Evolutionary conservation across 768 basidiomycete species (phyloP).

Genomic region (Kwoniella sp.): DNA sequence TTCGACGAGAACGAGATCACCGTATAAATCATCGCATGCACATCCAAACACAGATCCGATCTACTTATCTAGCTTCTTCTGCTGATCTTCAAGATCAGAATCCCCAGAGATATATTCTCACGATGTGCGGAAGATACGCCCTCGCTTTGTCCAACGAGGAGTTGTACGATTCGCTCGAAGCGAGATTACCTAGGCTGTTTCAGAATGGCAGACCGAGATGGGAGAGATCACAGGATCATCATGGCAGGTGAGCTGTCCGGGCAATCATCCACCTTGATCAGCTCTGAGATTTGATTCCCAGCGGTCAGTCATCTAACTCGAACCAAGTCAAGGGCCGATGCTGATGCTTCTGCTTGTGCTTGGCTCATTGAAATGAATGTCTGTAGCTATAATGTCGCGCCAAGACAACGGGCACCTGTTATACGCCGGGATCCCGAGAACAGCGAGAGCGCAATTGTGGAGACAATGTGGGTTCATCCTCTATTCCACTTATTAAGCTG

Average conservation of each 20-base stretch:
- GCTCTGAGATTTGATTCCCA: no score
- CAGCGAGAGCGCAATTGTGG: slow-evolving; percentile 61
- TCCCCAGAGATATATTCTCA: no score
- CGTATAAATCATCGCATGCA: no score
- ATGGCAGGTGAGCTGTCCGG: slow-evolving; percentile 40
- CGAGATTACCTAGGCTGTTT: slow-evolving; percentile 37
- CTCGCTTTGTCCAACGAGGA: slow-evolving; percentile 46
- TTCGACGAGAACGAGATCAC: no score
- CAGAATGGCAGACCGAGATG: slow-evolving; percentile 28
- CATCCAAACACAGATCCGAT: no score
- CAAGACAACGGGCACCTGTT: slow-evolving; percentile 75
- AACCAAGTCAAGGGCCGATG: no score
- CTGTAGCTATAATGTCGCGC: slow-evolving; percentile 78
- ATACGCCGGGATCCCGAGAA: slow-evolving; percentile 61
- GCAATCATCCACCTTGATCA: not conserved
- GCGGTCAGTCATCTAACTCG: no score
- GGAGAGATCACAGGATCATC: slow-evolving; percentile 41
- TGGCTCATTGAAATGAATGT: no score
- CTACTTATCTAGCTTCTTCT: no score
- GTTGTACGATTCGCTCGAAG: slow-evolving; percentile 42
- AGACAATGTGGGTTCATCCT: slow-evolving; percentile 74
- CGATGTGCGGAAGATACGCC: slow-evolving; percentile 52
- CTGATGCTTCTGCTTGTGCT: not conserved
- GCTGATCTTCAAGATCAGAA: no score
- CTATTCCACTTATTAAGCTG: no score